A percentile compares a stretch with the other conserved stretches of the same genome.
phyloP scores from a whole-genome alignment of 352 stramenopile species.

The Plasmopara muralis region DNA sequence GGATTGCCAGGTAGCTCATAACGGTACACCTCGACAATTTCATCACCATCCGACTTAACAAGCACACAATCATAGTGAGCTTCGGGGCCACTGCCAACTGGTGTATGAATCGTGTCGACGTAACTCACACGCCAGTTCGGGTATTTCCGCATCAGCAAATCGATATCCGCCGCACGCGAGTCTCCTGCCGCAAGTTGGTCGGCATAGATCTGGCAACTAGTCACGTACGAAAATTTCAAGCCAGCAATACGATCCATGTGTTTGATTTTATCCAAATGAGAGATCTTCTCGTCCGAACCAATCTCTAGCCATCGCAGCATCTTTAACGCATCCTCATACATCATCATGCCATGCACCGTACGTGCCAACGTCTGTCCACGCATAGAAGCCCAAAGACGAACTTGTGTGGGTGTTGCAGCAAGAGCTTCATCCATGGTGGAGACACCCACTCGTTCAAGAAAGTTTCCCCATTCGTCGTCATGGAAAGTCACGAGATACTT shows the following conservation, averaged over 20 bases:
- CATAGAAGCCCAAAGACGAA: conserved; percentile 83
- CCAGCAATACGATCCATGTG: conserved; percentile 84
- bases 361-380: conserved; percentile 78
- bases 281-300: conserved; percentile 75
- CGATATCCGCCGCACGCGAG: conserved; percentile 91
- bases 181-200: conserved; percentile 70
- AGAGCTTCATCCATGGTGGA: conserved; percentile 74
- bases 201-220: conserved; percentile 86
- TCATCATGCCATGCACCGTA: conserved; percentile 88
- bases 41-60: conserved; percentile 74
- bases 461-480: conserved; percentile 84
- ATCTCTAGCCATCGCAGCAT: conserved; percentile 87
- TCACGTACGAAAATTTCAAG: conserved; percentile 86
- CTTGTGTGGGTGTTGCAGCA: conserved; percentile 73
- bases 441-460: conserved; percentile 74
- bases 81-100: conserved; percentile 49
- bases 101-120: conserved; percentile 78
- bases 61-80: conserved; percentile 79
- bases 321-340: conserved; percentile 86
- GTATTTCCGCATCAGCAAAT: conserved; percentile 95
- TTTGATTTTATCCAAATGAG: conserved; percentile 85
- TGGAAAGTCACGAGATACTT: conserved; percentile 87
- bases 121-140: conserved; percentile 90
- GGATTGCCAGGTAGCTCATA: conserved; percentile 81
- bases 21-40: conserved; percentile 85